Percentiles rank a stretch among this genome's conserved stretches.
Conservation (phyloP, 2,329 filamentous ascomycete species). For the Trichoderma sp. region DNA sequence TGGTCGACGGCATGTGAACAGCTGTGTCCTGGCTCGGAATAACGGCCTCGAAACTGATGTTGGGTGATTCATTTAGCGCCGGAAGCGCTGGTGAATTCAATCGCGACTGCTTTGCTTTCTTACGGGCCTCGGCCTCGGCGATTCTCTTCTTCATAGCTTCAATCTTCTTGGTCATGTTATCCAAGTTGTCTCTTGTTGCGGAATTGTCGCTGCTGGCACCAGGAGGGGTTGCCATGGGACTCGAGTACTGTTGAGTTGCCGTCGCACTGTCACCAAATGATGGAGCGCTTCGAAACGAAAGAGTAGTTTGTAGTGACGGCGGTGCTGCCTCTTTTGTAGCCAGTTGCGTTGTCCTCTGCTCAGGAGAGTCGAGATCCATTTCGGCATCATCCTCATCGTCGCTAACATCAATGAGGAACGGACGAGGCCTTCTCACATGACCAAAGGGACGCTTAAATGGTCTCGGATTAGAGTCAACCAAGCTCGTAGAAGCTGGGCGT, state of each 20-base stretch:
- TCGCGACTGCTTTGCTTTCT: conserved; percentile 47
- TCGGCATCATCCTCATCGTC: conserved; percentile 70
- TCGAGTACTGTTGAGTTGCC: conserved; percentile 47
- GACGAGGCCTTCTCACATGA: conserved; percentile 60
- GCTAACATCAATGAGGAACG: conserved; percentile 82
- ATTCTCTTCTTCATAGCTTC: conserved; percentile 63
- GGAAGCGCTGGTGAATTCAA: conserved; percentile 40
- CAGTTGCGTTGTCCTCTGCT: conserved; percentile 45
- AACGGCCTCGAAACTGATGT: conserved; percentile 34
- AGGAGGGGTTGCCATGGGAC: conserved; percentile 47
- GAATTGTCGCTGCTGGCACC: conserved; percentile 41
- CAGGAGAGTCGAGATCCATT: conserved; percentile 67
- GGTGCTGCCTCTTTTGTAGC: conserved; percentile 37
- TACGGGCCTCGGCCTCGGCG: conserved; percentile 61
- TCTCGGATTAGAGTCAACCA: conserved; percentile 58
- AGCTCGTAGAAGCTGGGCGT: conserved; percentile 67
- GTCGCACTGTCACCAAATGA: conserved; percentile 47
- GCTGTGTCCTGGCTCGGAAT: neutral
- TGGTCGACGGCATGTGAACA: neutral
- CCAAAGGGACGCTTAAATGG: conserved; percentile 65
- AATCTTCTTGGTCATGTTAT: conserved; percentile 61
- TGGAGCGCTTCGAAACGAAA: conserved; percentile 51
- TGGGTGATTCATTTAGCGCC: conserved; percentile 36
- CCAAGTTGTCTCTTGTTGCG: conserved; percentile 48
- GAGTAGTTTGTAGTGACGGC: conserved; percentile 42